Conservation (phyloP, 208 protist species). For the Crithidia acanthocephali region DNA sequence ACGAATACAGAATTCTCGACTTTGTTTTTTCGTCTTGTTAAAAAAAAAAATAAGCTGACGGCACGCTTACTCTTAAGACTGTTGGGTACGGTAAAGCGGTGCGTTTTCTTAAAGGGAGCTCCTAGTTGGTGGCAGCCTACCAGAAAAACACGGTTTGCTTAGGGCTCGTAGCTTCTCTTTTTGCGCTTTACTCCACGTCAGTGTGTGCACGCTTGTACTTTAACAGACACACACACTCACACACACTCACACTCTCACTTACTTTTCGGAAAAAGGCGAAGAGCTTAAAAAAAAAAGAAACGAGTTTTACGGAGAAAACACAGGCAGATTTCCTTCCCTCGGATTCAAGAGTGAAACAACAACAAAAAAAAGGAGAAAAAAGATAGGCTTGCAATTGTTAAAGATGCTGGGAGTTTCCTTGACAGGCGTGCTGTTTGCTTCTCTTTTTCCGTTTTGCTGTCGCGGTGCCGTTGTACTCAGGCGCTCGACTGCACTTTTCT, state of each 20-base stretch:
- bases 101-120: not conserved
- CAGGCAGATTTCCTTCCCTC: too few relatives aligned
- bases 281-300: not conserved
- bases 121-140: not conserved
- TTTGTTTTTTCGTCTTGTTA: not conserved
- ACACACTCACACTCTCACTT: not conserved
- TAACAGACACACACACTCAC: conserved; percentile 1
- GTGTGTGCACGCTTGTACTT: not conserved
- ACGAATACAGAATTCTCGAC: not conserved
- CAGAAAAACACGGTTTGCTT: not conserved
- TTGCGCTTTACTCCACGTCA: too few relatives aligned
- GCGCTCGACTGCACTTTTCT: too few relatives aligned
- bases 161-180: not conserved
- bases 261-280: not conserved
- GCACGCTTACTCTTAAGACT: not conserved
- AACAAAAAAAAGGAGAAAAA: not conserved
- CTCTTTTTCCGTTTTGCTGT: too few relatives aligned
- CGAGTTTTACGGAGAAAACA: too few relatives aligned
- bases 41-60: not conserved
- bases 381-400: not conserved
- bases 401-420: too few relatives aligned
- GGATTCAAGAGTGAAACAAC: too few relatives aligned
- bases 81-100: not conserved
- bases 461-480: too few relatives aligned
- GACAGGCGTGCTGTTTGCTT: too few relatives aligned